Percentiles rank a stretch among this genome's conserved stretches.
These are phyloP conservation scores for Stachybotrys chlorohalonatus DNA, from an alignment of 2,329 filamentous ascomycete species.

Conservation along the genomic window DNA sequence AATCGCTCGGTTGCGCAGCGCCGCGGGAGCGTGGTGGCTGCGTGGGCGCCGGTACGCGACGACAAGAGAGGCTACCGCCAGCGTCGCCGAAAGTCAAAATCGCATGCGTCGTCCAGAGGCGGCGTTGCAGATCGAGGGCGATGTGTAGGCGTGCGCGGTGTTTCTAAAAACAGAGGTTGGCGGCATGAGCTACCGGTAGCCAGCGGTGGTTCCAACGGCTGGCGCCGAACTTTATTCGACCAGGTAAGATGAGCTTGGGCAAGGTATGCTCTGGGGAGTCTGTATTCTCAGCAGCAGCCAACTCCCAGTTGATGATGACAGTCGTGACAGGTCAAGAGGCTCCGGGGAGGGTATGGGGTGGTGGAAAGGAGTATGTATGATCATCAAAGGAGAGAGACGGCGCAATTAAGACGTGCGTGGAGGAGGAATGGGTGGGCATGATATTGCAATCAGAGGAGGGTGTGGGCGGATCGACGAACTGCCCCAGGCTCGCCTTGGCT, in stretches of 20 bases:
- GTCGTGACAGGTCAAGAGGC: neutral
- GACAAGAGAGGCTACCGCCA: neutral
- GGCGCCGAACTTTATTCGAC: neutral
- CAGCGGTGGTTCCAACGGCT: neutral
- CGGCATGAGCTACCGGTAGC: neutral
- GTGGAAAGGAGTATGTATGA: neutral
- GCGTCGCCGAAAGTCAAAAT: neutral
- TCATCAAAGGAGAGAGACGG: neutral
- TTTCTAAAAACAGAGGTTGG: neutral
- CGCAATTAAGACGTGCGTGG: neutral
- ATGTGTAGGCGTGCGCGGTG: neutral
- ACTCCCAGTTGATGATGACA: neutral
- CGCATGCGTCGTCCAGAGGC: neutral
- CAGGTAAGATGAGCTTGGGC: neutral
- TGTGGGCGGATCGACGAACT: neutral
- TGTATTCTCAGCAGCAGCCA: too few species aligned
- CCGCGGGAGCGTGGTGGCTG: neutral
- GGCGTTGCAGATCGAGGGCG: neutral
- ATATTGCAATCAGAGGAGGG: neutral
- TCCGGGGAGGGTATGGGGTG: neutral
- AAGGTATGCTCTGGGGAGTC: too few species aligned
- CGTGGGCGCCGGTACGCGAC: neutral
- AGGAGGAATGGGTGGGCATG: neutral
- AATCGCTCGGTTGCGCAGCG: neutral
- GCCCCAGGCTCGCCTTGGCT: neutral